Conservation (phyloP, 352 stramenopile genomes). For the Peronosclerospora sorghi region DNA sequence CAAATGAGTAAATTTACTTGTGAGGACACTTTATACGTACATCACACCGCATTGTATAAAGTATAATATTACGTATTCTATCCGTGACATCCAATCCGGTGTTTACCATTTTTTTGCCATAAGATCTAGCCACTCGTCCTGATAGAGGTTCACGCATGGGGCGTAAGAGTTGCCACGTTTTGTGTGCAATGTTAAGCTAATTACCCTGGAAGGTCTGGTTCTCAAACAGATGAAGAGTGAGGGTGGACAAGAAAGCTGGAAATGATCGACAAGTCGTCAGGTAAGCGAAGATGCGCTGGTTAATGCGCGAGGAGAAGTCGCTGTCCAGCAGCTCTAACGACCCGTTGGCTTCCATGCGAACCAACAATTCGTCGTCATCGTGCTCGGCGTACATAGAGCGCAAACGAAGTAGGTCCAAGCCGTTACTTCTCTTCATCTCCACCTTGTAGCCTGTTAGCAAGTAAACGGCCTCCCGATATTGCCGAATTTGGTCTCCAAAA, state of each 20-base stretch:
- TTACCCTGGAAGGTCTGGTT: constrained; percentile 83
- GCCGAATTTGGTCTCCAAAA: constrained; percentile 82
- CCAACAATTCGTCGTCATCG: constrained; percentile 73
- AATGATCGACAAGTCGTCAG: constrained; percentile 73
- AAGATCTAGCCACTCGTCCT: neutral
- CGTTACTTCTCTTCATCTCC: constrained; percentile 73
- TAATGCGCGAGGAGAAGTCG: constrained; percentile 58
- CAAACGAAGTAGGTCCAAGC: constrained; percentile 60
- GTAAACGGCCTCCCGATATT: constrained; percentile 84
- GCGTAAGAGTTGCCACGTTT: neutral
- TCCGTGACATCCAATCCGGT: constrained; percentile 15
- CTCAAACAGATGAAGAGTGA: constrained; percentile 85
- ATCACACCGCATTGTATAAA: too few species aligned
- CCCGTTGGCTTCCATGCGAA: constrained; percentile 68
- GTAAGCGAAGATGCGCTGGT: constrained; percentile 22
- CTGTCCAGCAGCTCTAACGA: constrained; percentile 79
- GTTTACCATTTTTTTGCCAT: constrained; percentile 11
- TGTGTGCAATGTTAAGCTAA: constrained; percentile 18
- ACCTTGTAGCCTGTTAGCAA: constrained; percentile 85
- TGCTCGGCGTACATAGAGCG: constrained; percentile 78
- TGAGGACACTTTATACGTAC: constrained; percentile 6
- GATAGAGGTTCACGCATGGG: too few species aligned
- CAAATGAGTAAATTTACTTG: constrained; percentile 16
- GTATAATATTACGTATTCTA: too few species aligned
- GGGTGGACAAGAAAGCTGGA: constrained; percentile 79